These are phyloP conservation scores for Phlyctochytrium arcticum DNA, from an alignment of 192 early-diverging fungal genomes.

Conservation along the genomic window DNA sequence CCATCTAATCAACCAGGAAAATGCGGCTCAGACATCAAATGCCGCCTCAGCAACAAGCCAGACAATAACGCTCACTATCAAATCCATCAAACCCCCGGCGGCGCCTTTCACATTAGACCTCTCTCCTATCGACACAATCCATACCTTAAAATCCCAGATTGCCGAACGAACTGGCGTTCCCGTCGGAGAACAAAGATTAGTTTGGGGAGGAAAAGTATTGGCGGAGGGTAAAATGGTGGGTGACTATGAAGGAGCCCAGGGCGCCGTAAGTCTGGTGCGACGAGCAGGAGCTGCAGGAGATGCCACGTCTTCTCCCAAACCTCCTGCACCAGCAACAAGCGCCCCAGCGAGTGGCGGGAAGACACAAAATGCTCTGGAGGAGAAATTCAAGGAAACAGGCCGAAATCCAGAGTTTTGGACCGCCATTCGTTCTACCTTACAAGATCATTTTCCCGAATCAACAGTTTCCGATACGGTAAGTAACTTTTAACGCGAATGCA, in stretches of 20 bases:
- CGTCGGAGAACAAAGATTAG: constrained; percentile 12
- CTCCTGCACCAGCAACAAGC: neutral
- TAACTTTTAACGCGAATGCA: no score
- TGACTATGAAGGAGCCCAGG: constrained; percentile 20
- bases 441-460: no score
- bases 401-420: constrained; percentile 10
- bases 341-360: neutral
- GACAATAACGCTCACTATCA: neutral
- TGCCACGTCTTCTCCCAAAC: neutral
- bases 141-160: constrained; percentile 13
- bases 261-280: constrained; percentile 18
- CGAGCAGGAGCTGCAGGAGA: constrained; percentile 3
- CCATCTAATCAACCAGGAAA: neutral
- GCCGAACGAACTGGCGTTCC: constrained; percentile 8
- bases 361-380: neutral
- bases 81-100: neutral
- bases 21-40: neutral
- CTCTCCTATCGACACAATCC: neutral
- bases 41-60: neutral
- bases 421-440: no score
- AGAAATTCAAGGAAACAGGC: neutral
- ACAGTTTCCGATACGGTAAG: no score
- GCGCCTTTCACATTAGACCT: neutral
- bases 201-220: constrained; percentile 24
- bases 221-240: constrained; percentile 21